Base-by-base conservation (phyloP, 192 early-diverging fungal genomes). In the Umbelopsis vinacea region DNA sequence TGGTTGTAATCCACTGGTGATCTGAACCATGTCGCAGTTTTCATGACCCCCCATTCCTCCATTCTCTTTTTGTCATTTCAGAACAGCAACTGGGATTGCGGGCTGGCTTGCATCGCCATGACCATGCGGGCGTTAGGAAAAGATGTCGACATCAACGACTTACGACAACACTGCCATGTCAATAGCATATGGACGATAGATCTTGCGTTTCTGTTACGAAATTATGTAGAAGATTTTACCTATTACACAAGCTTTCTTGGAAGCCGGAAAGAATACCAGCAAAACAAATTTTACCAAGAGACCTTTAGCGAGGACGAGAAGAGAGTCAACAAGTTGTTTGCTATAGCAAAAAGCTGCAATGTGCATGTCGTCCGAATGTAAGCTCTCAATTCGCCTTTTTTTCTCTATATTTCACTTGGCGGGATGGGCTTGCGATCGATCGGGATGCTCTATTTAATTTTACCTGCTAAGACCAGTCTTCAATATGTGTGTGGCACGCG, bases 161-260 rank as follows among this genome's bases (percentile, higher is more conserved):
- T 94, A 33, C 72, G 79, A 10, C 69, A 81, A 33, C 86, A 90
- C 48, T 88, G 84, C 33, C 73, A 82, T 38, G 79, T 81, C 29
- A 82, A 88, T n/a, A 91, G 91, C 3, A 81, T 95, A 1, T 97
- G 96, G 96, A 95, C 96, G 9, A 94, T 97, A 47, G 94, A 97
- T 80, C 79, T 97, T 68, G 94, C 89, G 0, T 93, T 91, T 69
- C 69, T 96, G 21, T 80, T 97, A 35, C 80, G 85, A 63, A 84
- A 87, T 46, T 92, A 87, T 78, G 81, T 90, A 55, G 82, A 87
- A 6, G 94, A 97, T 82, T 97, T 97, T 78, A 96, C 94, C 1
- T 95, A 94, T 74, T 97, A 97, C 78, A 97, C 95, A 9, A 89
- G 89, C 53, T 93, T 89, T 74, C 85, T 92, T 8, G 96, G 96